Base-by-base conservation (phyloP, 169 alveolate genomes). In the Plasmodium adleri region DNA sequence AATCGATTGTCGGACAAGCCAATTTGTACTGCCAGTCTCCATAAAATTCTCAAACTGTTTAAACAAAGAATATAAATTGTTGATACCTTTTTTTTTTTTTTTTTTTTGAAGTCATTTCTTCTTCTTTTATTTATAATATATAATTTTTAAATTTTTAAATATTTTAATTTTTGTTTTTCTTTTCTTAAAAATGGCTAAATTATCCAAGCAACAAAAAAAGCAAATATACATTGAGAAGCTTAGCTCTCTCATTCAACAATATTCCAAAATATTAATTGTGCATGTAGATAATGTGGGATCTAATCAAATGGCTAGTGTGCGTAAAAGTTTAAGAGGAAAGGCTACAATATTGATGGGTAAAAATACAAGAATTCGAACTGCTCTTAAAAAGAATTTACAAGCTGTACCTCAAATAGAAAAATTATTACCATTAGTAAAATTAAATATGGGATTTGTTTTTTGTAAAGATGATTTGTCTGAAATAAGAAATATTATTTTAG, bases 271-370 rank as follows among this genome's bases (percentile, higher is more conserved):
- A 17, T 92, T 97, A 74, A 94, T 98, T 28, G 99, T 97, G 24
- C 95, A 95, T 73, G 98, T 96, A 13, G 99, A 98, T 92, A 97
- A 98, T 93, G 99, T 98, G 15, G 99, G 99, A 87, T 96, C 99
- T 49, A 92, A 95, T 88, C 99, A 97, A 95, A 95, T 98, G 97
- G 98, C 99, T 52, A 92, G 93, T 74, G 97, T 98, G 72, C 97
- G 99, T 85, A 93, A 95, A 74, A 96, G 98, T 26, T 94, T 98
- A 67, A 94, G 99, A 56, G 98, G 98, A 75, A 92, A 93, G 90
- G 99, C 98, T 60, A 97, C 95, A 56, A 92, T 97, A 43, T 95
- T 98, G 63, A 98, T 98, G 98, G 99, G 99, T 26, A 98, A 98
- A 94, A 98, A 98, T 95, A 98, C 99, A 58, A 96, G 98, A 96